These are phyloP conservation scores for Neurospora sp. DNA, from an alignment of 495 filamentous ascomycete species.

Conservation along the genomic window DNA sequence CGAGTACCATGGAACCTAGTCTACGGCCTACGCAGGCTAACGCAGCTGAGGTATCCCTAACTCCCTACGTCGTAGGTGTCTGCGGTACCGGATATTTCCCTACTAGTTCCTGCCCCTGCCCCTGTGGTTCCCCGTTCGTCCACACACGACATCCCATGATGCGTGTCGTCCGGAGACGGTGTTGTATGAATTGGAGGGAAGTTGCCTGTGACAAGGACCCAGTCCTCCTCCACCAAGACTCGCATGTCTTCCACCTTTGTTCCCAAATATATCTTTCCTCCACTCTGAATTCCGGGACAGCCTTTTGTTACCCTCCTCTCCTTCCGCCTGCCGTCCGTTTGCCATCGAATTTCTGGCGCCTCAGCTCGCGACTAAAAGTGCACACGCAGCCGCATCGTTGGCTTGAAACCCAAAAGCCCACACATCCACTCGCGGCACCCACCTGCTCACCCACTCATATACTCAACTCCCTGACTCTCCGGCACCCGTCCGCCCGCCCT, in stretches of 20 bases:
- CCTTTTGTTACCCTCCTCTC: not conserved
- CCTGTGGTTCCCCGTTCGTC: not conserved
- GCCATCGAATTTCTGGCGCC: not conserved
- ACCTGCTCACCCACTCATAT: not conserved
- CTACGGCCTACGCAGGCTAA: not conserved
- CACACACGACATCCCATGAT: not conserved
- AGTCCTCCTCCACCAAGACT: not conserved
- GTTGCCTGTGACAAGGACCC: not conserved
- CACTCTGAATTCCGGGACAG: not conserved
- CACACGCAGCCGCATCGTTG: not conserved
- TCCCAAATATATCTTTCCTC: not conserved
- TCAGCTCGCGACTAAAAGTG: not conserved
- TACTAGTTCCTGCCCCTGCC: not conserved
- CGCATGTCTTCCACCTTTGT: not conserved
- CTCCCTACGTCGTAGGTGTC: not conserved
- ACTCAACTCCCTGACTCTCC: not conserved
- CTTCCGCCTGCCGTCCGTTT: not conserved
- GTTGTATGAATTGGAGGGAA: not conserved
- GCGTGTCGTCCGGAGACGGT: not conserved
- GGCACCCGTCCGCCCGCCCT: not conserved
- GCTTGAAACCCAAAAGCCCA: not conserved
- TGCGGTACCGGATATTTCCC: not conserved
- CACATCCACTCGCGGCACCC: not conserved
- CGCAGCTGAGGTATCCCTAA: not conserved
- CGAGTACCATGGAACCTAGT: not conserved